Conservation (phyloP, 1,284 basidiomycete genomes). For the Cutaneotrichosporon dermatis region DNA sequence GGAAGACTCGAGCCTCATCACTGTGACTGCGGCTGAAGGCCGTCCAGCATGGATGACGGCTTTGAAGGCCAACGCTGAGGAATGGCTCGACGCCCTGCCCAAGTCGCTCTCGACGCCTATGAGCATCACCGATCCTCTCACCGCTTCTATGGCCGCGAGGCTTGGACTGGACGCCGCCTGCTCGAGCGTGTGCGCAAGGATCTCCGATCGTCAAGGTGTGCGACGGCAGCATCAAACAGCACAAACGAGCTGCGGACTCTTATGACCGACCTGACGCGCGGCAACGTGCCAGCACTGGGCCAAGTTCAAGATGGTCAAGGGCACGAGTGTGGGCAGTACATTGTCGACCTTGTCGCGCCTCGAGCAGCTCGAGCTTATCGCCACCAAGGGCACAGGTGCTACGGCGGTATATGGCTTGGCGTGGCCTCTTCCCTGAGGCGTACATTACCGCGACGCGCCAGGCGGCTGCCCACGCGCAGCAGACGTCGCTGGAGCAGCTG, state of each 20-base stretch:
- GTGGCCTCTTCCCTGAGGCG: conserved; percentile 87
- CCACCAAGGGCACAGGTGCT: conserved; percentile 48
- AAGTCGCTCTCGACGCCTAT: conserved; percentile 22
- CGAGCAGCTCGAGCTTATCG: conserved; percentile 70
- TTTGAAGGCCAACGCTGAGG: conserved; percentile 69
- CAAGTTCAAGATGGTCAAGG: conserved; percentile 77
- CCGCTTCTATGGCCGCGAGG: conserved; percentile 86
- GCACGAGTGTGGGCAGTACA: conserved; percentile 79
- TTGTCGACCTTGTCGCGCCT: conserved; percentile 74
- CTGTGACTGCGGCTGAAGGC: conserved; percentile 58
- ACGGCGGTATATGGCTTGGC: conserved; percentile 73
- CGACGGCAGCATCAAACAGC: conserved; percentile 79
- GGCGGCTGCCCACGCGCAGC: conserved; percentile 80
- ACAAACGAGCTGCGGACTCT: conserved; percentile 86
- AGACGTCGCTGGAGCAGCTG: conserved; percentile 87
- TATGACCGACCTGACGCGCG: conserved; percentile 83
- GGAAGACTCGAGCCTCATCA: conserved; percentile 52
- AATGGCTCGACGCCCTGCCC: conserved; percentile 75
- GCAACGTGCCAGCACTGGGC: conserved; percentile 85
- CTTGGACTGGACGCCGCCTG: conserved; percentile 69
- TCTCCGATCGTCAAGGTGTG: conserved; percentile 76
- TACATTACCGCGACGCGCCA: conserved; percentile 92
- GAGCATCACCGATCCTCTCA: conserved; percentile 62
- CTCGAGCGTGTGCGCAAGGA: conserved; percentile 73
- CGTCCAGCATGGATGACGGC: conserved; percentile 91